Base-by-base conservation (phyloP, 176 grass and related monocot genomes). In the Eleusine coracana region DNA sequence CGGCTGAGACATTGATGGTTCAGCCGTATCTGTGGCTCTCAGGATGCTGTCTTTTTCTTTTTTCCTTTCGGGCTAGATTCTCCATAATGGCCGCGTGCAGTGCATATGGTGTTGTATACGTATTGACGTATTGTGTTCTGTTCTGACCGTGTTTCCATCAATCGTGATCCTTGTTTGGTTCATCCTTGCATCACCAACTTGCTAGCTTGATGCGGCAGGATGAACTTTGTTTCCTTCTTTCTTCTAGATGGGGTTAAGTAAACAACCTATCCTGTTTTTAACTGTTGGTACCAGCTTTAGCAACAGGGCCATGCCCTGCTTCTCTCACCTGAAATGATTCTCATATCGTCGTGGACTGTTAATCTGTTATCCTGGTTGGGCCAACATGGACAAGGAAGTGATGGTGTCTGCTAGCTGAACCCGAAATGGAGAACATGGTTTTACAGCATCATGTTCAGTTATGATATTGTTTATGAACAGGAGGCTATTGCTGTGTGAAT, bases 1-100 rank as follows among this genome's bases (percentile, higher is more conserved):
- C 75, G 12, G 86, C 29, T 79, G 68, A 71, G 27, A 27, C 58
- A 83, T 88, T 65, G 29, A 79, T 83, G 61, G 79, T 70, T 82
- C 44, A 78, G 44, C 60, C 34, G 49, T 74, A 71, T 73, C 77
- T 81, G 70, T 44, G 62, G 50, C 54, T 79, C 70, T 49, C 49
- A 38, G 28, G 56, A 31, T 66, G 13, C n/a, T 81, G 61, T 68
- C 48, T 51, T 79, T 21, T 37, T 38, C 21, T 79, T 7, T 12
- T 14, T n/a, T 52, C 15, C 12, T 74, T 54, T 34, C 17, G 1
- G 31, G 10, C n/a, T 18, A 18, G 10, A 51, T 39, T 79, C 10
- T n/a, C 11, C 51, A n/a, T 21, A 8, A 15, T 59, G 20, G 5
- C 13, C 18, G 21, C 16, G 3, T 27, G 15, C 23, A 56, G n/a